A percentile compares a stretch with the other conserved stretches of the same genome.
phyloP scores from a whole-genome alignment of 495 filamentous ascomycete genomes.

The Trichoderma gamsii region DNA sequence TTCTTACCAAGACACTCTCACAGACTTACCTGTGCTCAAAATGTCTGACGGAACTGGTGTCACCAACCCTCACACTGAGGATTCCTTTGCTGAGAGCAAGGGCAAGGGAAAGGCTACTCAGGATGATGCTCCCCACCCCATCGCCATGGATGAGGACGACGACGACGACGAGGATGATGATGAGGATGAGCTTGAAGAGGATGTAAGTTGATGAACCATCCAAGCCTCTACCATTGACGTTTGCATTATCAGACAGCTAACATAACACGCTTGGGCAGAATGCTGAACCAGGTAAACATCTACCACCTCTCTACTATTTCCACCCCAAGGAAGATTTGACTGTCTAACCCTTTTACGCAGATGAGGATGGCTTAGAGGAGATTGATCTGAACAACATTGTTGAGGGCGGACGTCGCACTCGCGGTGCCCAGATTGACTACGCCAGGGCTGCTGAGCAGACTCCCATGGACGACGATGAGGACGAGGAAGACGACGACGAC shows the following conservation, averaged over 20 bases:
- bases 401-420: constrained; percentile 68
- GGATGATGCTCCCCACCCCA: constrained; percentile 45
- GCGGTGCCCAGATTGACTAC: constrained; percentile 76
- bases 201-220: constrained; percentile 40
- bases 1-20: constrained; percentile 15
- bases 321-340: background rate
- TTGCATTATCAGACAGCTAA: constrained; percentile 23
- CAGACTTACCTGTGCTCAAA: constrained; percentile 34
- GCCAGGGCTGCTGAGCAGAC: constrained; percentile 68
- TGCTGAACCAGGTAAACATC: constrained; percentile 38
- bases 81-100: constrained; percentile 29
- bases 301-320: constrained; percentile 37
- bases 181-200: constrained; percentile 46
- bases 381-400: constrained; percentile 88
- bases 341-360: constrained; percentile 22
- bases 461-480: constrained; percentile 65
- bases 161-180: constrained; percentile 58
- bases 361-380: constrained; percentile 79
- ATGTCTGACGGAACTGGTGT: constrained; percentile 28
- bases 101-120: constrained; percentile 57
- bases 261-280: constrained; percentile 20
- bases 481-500: constrained; percentile 72
- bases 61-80: constrained; percentile 24
- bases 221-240: constrained; percentile 4
- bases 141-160: constrained; percentile 63